phyloP scores from a whole-genome alignment of 768 basidiomycete species.

The Suillus plorans region DNA sequence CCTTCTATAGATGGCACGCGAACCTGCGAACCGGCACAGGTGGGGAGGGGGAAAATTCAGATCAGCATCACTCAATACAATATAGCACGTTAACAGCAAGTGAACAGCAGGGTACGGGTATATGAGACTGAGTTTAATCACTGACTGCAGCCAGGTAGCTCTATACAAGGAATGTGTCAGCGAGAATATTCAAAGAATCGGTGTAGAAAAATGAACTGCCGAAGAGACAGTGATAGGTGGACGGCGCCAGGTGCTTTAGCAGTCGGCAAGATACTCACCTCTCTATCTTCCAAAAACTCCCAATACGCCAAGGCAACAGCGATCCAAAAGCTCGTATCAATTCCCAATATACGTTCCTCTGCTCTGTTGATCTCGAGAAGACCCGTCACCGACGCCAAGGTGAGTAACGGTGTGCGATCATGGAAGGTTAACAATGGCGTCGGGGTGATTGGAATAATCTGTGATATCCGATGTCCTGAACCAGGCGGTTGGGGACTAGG shows the following conservation, averaged over 20 bases:
- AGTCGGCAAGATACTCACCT: constrained; percentile 45
- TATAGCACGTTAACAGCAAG: not conserved
- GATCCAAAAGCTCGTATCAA: constrained; percentile 79
- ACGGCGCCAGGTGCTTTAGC: not conserved
- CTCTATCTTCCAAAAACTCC: constrained; percentile 75
- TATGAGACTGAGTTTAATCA: not conserved
- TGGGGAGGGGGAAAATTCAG: not conserved
- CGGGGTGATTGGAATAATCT: constrained; percentile 29
- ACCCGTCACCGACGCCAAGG: constrained; percentile 57
- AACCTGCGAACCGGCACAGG: not conserved
- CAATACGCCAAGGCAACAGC: constrained; percentile 72
- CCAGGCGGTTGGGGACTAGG: constrained; percentile 17
- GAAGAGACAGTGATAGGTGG: not conserved
- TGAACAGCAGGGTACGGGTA: not conserved
- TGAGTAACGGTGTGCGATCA: constrained; percentile 69
- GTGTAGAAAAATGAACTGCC: not conserved
- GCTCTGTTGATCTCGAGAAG: constrained; percentile 60
- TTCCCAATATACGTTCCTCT: constrained; percentile 58
- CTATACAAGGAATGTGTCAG: not conserved
- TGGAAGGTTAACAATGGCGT: constrained; percentile 63
- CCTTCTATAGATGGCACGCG: not conserved
- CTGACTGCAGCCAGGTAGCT: constrained; percentile 1
- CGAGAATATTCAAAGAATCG: not conserved
- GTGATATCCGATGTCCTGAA: constrained; percentile 17
- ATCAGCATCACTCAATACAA: not conserved